Evolutionary conservation across 1,284 basidiomycete genomes (phyloP), one percentile per base, ranked within the genome.

Genomic region (Trametes hirsuta): DNA sequence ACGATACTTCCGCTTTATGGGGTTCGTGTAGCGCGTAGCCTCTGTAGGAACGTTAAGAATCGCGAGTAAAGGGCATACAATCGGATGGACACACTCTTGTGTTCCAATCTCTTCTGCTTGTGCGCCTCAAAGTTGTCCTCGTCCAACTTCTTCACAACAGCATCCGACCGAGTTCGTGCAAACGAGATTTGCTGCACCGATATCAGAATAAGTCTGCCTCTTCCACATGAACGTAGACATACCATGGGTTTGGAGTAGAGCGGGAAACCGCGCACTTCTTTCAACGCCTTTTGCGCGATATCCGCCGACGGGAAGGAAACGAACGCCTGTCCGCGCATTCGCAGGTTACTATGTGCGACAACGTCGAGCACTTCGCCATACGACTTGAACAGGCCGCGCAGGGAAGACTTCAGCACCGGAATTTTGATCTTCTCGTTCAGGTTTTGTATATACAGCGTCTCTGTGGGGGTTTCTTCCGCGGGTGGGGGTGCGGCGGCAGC

Each of bases 291-390:
- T 70, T 85, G 84, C 35, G 97, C 97, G 55, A 85, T 84, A 59
- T 96, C 90, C 53, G 86, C 81, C 51, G 88, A 86, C 62, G 84
- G 83, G 74, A 99, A 97, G 35, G 93, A 94, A 18, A 99, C 93
- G 71, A 99, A 99, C 5, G 97, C 97, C 77, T 99, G 97, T 11
- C 97, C 97, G 42, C 97, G 84, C 97, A 99, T 99, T 36, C 97
- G 87, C 62, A 98, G 76, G 78, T 98, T 98, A 56, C 82, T 77
- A 75, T 99, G 97, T 6, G 96, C 95, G 8, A 95, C 90, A 15
- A 99, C 93, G 68, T 95, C 94, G 34, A 97, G 76, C 6, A 99
- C 90, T 60, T 92, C 90, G 18, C 94, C 94, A 71, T 98, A 99
- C 36, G 91, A 86, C 75, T 94, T 94, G 82, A 99, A 98, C 48